These are phyloP conservation scores for Leccinum variicolor DNA, from an alignment of 768 basidiomycete genomes.

Conservation along the genomic window DNA sequence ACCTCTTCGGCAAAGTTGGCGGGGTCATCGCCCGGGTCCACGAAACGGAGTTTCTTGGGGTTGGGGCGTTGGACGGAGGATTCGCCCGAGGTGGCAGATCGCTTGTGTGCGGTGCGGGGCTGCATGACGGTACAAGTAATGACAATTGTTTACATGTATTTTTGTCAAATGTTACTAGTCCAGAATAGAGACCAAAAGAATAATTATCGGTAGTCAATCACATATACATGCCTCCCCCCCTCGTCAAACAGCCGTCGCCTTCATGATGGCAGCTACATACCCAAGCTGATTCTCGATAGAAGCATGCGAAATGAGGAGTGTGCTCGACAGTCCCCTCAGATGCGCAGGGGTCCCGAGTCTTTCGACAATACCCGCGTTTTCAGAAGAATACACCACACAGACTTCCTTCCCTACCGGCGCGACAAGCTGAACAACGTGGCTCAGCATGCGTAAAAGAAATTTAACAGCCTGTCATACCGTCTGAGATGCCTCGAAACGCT, in stretches of 20 bases:
- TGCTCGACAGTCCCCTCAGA: slow-evolving; percentile 42
- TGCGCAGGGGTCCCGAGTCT: slow-evolving; percentile 47
- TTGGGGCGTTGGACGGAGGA: slow-evolving; percentile 28
- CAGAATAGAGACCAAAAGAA: neutral
- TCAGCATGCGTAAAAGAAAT: neutral
- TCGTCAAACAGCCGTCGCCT: slow-evolving; percentile 17
- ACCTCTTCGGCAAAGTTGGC: slow-evolving; percentile 75
- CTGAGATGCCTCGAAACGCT: slow-evolving; percentile 50
- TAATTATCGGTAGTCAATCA: neutral
- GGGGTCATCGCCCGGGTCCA: slow-evolving; percentile 74
- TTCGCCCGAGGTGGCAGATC: slow-evolving; percentile 38
- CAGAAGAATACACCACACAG: slow-evolving; percentile 59
- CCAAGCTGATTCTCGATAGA: slow-evolving; percentile 56
- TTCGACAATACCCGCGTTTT: slow-evolving; percentile 42
- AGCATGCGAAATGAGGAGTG: slow-evolving; percentile 53
- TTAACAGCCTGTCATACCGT: slow-evolving; percentile 39
- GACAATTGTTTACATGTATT: slow-evolving; percentile 22
- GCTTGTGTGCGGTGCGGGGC: slow-evolving; percentile 40
- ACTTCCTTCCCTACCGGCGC: slow-evolving; percentile 48
- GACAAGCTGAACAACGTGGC: slow-evolving; percentile 46
- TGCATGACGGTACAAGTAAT: slow-evolving; percentile 26
- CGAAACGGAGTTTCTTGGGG: slow-evolving; percentile 73
- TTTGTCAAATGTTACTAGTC: slow-evolving; percentile 12
- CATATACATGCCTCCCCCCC: neutral
- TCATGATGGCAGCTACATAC: slow-evolving; percentile 53